Evolutionary conservation across 768 basidiomycete species (phyloP).

Genomic region (Lactarius sp.): DNA sequence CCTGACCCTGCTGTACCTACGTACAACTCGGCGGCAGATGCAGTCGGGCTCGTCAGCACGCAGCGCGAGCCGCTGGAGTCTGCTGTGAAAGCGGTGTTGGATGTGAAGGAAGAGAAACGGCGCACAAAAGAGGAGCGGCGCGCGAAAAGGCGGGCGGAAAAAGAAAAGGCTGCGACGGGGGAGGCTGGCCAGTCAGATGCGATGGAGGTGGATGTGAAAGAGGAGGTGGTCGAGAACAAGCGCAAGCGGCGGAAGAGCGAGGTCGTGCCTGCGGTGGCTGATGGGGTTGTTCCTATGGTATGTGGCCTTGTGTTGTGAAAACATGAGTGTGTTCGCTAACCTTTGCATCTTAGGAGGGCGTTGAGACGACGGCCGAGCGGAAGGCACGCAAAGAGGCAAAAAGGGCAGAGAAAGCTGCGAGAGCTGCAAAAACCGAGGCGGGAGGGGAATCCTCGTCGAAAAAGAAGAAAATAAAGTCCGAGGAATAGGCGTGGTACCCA

Average conservation of each 20-base stretch:
- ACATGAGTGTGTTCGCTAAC: slow-evolving; percentile 9
- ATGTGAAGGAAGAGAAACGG: slow-evolving; percentile 86
- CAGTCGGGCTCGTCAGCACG: slow-evolving; percentile 76
- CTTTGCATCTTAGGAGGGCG: slow-evolving; percentile 34
- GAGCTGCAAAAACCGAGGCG: slow-evolving; percentile 33
- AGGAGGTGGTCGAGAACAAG: slow-evolving; percentile 34
- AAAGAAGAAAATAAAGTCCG: slow-evolving; percentile 49
- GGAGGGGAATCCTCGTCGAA: slow-evolving; percentile 47
- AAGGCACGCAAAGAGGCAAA: slow-evolving; percentile 74
- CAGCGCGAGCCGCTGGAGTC: slow-evolving; percentile 76
- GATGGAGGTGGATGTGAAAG: slow-evolving; percentile 45
- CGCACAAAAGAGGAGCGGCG: slow-evolving; percentile 72
- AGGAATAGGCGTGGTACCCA: slow-evolving; percentile 26
- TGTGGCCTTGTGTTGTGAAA: not conserved
- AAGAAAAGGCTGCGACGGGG: slow-evolving; percentile 40
- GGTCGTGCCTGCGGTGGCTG: not conserved
- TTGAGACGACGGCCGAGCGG: slow-evolving; percentile 78
- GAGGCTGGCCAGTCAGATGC: slow-evolving; percentile 30
- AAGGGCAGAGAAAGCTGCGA: slow-evolving; percentile 71
- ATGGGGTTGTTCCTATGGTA: slow-evolving; percentile 27
- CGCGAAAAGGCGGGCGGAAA: slow-evolving; percentile 57
- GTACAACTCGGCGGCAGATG: slow-evolving; percentile 86
- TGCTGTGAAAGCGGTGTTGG: slow-evolving; percentile 68
- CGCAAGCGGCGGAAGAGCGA: slow-evolving; percentile 39
- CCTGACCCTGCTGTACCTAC: slow-evolving; percentile 72